These are phyloP conservation scores for Luzula sylvatica DNA, from an alignment of 176 grass and related monocot species.

Conservation along the genomic window DNA sequence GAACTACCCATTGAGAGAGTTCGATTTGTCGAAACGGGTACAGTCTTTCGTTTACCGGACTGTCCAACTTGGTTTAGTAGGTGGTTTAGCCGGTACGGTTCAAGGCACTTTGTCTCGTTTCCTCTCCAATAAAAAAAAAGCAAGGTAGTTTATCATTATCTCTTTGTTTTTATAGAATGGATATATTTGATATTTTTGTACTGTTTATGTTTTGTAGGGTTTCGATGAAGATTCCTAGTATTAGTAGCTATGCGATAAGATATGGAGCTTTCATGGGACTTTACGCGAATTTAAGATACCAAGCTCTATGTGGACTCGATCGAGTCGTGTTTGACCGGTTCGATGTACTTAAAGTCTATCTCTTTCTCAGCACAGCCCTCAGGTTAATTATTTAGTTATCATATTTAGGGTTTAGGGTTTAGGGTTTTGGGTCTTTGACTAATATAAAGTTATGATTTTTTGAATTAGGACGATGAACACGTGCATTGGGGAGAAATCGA, in stretches of 20 bases:
- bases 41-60: constrained; percentile 78
- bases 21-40: constrained; percentile 75
- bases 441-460: constrained; percentile 8
- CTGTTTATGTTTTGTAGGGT: constrained; percentile 38
- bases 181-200: neutral
- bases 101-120: constrained; percentile 64
- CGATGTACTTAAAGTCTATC: constrained; percentile 81
- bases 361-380: constrained; percentile 73
- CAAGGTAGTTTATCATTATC: constrained; percentile 29
- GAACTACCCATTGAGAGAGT: constrained; percentile 90
- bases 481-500: constrained; percentile 73
- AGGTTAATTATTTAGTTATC: constrained; percentile 38
- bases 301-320: constrained; percentile 74
- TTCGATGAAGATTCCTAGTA: constrained; percentile 67
- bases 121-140: constrained; percentile 53
- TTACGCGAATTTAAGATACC: constrained; percentile 84
- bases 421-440: constrained; percentile 7
- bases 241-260: constrained; percentile 66
- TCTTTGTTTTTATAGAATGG: neutral
- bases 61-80: constrained; percentile 78
- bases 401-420: too few relatives aligned
- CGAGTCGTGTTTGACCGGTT: constrained; percentile 58
- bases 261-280: constrained; percentile 93
- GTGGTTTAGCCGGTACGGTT: constrained; percentile 55
- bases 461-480: constrained; percentile 67